Base-by-base conservation (phyloP, 2,329 filamentous ascomycete genomes). In the Fusarium setosum region DNA sequence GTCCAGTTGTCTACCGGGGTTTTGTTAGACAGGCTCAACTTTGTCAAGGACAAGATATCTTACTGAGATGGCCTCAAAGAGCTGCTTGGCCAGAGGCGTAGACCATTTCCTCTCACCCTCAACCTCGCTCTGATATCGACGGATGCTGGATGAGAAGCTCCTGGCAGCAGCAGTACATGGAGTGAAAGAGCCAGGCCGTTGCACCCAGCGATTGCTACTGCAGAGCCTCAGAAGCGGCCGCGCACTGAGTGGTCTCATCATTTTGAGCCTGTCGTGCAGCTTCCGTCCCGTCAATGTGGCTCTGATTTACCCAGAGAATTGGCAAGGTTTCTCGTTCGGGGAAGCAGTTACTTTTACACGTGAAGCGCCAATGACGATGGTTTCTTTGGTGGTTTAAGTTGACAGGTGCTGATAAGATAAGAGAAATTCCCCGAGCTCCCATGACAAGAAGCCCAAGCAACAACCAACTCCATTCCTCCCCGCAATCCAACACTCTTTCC, bases 21-120 rank as follows among this genome's bases (percentile, higher is more conserved):
- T n/a, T n/a, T n/a, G 50, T 32, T 21, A 61, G 48, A 38, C 26
- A 37, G 26, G 31, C 5, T 37, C 34, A n/a, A 24, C 13, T 12
- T 26, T n/a, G 11, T 8, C 9, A 13, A 6, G 4, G 18, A 12
- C 4, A n/a, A 12, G 8, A n/a, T 7, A 15, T 31, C 40, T 42
- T 17, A 96, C 94, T 68, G 90, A 90, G 66, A 98, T 97, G 42
- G 94, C 94, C 76, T 94, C 90, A 56, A 90, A 91, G 48, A 98
- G 86, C 69, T 92, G 91, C 76, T 96, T 95, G 8, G 95, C 94
- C 62, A 99, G 81, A 13, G 95, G 94, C 4, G 95, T 99, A 3
- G 94, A 97, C 94, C 94, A 97, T 82, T 92, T 82, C 64, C 91
- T 85, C 55, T 82, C 80, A 7, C 78, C 76, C 52, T 74, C 65